Conservation (phyloP, 768 basidiomycete genomes). For the Mycena venus region DNA sequence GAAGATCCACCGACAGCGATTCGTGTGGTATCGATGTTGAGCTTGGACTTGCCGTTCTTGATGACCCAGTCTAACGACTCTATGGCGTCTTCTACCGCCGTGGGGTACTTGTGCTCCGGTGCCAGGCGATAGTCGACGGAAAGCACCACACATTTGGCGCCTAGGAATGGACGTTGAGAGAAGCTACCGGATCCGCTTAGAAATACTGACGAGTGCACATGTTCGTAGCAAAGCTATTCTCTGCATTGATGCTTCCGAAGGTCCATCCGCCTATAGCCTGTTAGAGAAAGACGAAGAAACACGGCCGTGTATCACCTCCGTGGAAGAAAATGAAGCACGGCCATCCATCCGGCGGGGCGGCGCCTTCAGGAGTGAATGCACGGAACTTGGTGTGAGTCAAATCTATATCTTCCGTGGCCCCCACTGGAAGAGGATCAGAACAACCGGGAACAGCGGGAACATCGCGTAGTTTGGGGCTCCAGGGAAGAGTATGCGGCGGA, state of each 20-base stretch:
- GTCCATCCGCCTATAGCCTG: conserved; percentile 77
- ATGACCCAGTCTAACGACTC: conserved; percentile 76
- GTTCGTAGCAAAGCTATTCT: conserved; percentile 72
- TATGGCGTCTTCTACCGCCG: conserved; percentile 79
- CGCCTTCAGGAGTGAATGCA: conserved; percentile 73
- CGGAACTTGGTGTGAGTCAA: conserved; percentile 68
- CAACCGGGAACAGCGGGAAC: conserved; percentile 67
- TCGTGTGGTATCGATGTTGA: conserved; percentile 63
- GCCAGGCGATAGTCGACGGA: conserved; percentile 81
- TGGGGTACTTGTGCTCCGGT: conserved; percentile 79
- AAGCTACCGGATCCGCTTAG: not conserved
- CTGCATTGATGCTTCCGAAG: conserved; percentile 72
- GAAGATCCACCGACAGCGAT: conserved; percentile 84
- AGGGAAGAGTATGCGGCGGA: conserved; percentile 69
- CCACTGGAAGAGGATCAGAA: conserved; percentile 69
- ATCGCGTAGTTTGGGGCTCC: conserved; percentile 71
- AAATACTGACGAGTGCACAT: conserved; percentile 65
- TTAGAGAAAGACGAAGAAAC: not conserved
- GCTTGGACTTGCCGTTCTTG: conserved; percentile 56
- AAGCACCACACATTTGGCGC: conserved; percentile 71
- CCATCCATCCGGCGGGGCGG: conserved; percentile 70
- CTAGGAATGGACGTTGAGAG: conserved; percentile 46
- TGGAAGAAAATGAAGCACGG: conserved; percentile 82
- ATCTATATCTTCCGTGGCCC: conserved; percentile 64
- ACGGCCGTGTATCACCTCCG: conserved; percentile 59